These are phyloP conservation scores for Dothideomycetidae sp. DNA, from an alignment of 2,329 filamentous ascomycete genomes.

Conservation along the genomic window DNA sequence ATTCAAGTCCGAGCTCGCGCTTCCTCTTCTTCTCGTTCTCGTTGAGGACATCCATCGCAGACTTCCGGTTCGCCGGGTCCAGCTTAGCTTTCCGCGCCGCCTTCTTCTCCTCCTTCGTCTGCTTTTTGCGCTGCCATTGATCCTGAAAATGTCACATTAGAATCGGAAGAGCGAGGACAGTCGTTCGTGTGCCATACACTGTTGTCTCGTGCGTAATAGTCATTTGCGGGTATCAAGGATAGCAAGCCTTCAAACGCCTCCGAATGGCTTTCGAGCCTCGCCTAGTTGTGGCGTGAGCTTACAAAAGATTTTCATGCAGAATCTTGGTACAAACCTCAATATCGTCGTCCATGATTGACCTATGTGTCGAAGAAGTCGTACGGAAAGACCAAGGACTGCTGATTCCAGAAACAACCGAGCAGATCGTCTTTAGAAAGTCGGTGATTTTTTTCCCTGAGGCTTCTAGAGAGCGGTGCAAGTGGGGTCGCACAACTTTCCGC, in stretches of 20 bases:
- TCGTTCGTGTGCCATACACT: constrained; percentile 46
- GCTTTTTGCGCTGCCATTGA: constrained; percentile 91
- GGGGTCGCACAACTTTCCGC: neutral
- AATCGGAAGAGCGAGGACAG: constrained; percentile 12
- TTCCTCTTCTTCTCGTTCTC: constrained; percentile 10
- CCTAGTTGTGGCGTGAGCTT: constrained; percentile 23
- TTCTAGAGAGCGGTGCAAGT: neutral
- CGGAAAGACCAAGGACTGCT: no score
- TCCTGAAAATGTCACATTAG: constrained; percentile 40
- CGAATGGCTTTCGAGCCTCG: constrained; percentile 42
- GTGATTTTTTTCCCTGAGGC: neutral
- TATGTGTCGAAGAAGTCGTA: neutral
- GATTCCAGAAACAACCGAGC: no score
- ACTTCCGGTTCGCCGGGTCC: constrained; percentile 80
- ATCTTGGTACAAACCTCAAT: constrained; percentile 15
- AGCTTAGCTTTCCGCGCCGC: constrained; percentile 78
- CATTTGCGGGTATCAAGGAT: constrained; percentile 76
- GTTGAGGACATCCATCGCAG: constrained; percentile 70
- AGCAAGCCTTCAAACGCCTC: constrained; percentile 76
- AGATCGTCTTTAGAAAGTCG: neutral
- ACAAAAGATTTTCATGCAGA: no score
- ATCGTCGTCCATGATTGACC: constrained; percentile 13
- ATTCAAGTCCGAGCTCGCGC: constrained; percentile 47
- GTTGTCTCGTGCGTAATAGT: constrained; percentile 68
- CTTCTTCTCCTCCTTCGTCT: constrained; percentile 77